Base-by-base conservation (phyloP, 2,329 filamentous ascomycete species). In the Stachybotrys chartarum region DNA sequence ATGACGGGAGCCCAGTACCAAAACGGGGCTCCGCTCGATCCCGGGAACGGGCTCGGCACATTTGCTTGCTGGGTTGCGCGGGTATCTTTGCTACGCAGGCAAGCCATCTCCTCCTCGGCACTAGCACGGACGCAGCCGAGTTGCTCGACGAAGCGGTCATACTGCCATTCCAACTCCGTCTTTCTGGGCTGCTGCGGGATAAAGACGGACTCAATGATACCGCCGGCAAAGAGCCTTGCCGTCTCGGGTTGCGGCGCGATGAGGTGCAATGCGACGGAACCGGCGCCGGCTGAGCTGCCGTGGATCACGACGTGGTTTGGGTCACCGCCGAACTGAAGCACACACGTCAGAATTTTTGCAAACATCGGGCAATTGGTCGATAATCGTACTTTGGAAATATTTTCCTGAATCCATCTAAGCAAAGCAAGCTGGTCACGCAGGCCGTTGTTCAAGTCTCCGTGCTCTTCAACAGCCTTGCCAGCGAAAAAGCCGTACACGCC, bases 1-100 rank as follows among this genome's bases (percentile, higher is more conserved):
- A 78, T 59, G 55, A 71, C 75, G 0, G 76, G 76, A 3, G 73
- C 72, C 71, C 72, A 78, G 66, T 76, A 77, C 60, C 76, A 78
- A 0, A 71, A 63, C 0, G 74, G 66, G 1, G 58, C 54, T 5
- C 54, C 59, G 1, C 58, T 52, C 12, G 67, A 62, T 3, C 70
- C 71, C 0, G 73, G 73, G 50, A 74, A 76, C 2, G 70, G 60
- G 3, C 66, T 68, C 3, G 68, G 67, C 3, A 64, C 54, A 60
- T 78, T 78, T 51, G 65, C 70, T 78, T 59, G 59, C 61, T 78
- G 75, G 5, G 77, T 60, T 1, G 56, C 51, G 30, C 57, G 55
- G 1, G 62, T 67, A 58, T 68, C 62, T 50, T 64, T 63, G 16
- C 57, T 48, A 5, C 76, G 70, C 3, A 78, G 69, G 56, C 75